Conservation (phyloP, 2,329 filamentous ascomycete genomes). For the Huntiella omanensis region DNA sequence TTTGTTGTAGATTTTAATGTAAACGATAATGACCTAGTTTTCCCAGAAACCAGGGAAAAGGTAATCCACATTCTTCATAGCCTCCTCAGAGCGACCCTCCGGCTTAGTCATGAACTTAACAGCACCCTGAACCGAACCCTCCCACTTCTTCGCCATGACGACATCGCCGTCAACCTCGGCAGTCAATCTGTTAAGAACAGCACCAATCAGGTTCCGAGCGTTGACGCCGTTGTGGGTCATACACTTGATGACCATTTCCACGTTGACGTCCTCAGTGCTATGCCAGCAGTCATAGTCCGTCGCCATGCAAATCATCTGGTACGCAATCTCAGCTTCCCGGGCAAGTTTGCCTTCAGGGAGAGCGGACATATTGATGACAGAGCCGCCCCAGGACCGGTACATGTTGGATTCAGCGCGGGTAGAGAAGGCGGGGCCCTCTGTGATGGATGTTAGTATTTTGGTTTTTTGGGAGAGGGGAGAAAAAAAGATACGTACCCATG, state of each 20-base stretch:
- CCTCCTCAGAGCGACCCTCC: constrained; percentile 52
- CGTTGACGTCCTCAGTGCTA: constrained; percentile 63
- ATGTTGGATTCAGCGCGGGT: constrained; percentile 90
- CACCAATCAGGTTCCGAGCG: constrained; percentile 65
- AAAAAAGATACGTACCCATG: constrained; percentile 44
- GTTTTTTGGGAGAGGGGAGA: neutral
- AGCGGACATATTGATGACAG: constrained; percentile 95
- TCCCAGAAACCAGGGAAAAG: constrained; percentile 67
- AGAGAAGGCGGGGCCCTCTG: constrained; percentile 94
- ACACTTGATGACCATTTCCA: constrained; percentile 91
- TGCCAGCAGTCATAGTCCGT: constrained; percentile 99
- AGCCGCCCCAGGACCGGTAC: constrained; percentile 86
- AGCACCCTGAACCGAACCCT: constrained; percentile 56
- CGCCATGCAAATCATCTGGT: constrained; percentile 98
- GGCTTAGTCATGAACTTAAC: constrained; percentile 68
- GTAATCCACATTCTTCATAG: constrained; percentile 63
- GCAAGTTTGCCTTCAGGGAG: constrained; percentile 93
- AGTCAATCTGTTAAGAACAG: constrained; percentile 70
- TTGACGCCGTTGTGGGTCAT: constrained; percentile 90
- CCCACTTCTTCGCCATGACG: constrained; percentile 64
- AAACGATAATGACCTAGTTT: neutral
- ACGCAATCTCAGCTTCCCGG: constrained; percentile 85
- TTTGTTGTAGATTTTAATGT: constrained; percentile 31
- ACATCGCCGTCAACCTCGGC: constrained; percentile 59
- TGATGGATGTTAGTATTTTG: neutral